Evolutionary conservation across 2,329 filamentous ascomycete species (phyloP), one percentile per base, ranked within the genome.

Genomic region (Cladophialophora yegresii): DNA sequence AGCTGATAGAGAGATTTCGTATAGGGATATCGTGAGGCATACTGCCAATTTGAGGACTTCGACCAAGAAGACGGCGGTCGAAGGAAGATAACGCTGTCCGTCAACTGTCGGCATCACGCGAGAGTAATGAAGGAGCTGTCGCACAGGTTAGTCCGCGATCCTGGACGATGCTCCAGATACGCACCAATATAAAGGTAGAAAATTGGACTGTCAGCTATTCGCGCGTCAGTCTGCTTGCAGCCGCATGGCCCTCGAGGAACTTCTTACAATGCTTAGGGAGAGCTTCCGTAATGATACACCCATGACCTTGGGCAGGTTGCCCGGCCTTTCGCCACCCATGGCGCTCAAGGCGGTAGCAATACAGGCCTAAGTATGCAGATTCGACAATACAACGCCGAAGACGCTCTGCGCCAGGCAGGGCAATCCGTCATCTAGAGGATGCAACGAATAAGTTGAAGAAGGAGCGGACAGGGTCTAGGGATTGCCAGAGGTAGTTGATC

Each of bases 51-150:
- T 98, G 72, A 97, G 85, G 54, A 96, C 84, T 78, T 99, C 95
- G 77, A 93, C 95, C 68, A 98, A 83, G 75, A 98, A 91, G 61
- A 99, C 91, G 50, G 93, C 93, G 9, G 95, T 98, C 49, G 93
- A 97, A 45, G 93, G 89, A 72, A 95, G 91, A 78, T 97, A 98
- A 75, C 93, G 89, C 74, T 93, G 91, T 70, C 92, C 91, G 75
- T 89, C 87, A 9, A 85, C 82, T 9, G 88, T 84, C n/a, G 92
- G 90, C 93, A 97, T 97, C 66, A 96, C 87, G 69, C 93, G 87
- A 32, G 93, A 96, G 77, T 98, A 96, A 80, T 97, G 93, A 84
- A 96, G 90, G 62, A 97, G 84, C 91, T 93, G 73, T 33, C 13
- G 28, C 63, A 36, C 20, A 63, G 69, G 61, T 64, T 50, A 61